Conservation (phyloP, 2,329 filamentous ascomycete species). For the Chalara sp. region DNA sequence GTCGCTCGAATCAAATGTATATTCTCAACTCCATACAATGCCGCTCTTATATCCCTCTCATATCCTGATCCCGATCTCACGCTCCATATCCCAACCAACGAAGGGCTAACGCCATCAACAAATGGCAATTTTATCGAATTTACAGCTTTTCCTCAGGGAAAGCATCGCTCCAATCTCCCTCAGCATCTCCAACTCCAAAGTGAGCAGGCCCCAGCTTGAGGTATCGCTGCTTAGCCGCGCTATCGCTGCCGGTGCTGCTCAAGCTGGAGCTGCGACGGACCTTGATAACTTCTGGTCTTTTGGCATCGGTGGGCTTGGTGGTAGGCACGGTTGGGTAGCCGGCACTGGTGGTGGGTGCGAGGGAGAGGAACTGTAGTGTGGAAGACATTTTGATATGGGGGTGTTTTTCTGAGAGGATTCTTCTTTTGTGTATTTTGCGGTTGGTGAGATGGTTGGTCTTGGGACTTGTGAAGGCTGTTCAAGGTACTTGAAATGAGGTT, state of each 20-base stretch:
- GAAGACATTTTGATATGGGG: conserved; percentile 1
- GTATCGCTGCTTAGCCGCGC: conserved; percentile 13
- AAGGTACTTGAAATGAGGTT: not conserved
- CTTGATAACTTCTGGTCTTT: conserved; percentile 5
- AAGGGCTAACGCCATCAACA: no score
- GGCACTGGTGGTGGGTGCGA: conserved; percentile 20
- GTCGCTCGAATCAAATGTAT: no score
- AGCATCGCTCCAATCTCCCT: conserved; percentile 24
- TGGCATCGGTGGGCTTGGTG: not conserved
- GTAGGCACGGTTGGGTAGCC: conserved; percentile 16
- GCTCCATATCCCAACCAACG: no score
- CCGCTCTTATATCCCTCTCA: no score
- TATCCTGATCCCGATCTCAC: no score
- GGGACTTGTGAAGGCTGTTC: conserved; percentile 14
- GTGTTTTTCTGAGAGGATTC: conserved; percentile 1
- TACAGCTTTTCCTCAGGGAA: conserved; percentile 9
- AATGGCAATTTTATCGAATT: no score
- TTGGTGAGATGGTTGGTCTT: not conserved
- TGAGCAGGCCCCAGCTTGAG: conserved; percentile 24
- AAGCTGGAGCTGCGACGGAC: conserved; percentile 13
- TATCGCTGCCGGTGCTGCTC: conserved; percentile 6
- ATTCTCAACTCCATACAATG: no score
- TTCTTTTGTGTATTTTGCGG: no score
- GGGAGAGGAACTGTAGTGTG: conserved; percentile 16
- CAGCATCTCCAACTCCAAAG: conserved; percentile 13